Conservation (phyloP, 2,329 filamentous ascomycete species). For the Lizonia empirigonia region DNA sequence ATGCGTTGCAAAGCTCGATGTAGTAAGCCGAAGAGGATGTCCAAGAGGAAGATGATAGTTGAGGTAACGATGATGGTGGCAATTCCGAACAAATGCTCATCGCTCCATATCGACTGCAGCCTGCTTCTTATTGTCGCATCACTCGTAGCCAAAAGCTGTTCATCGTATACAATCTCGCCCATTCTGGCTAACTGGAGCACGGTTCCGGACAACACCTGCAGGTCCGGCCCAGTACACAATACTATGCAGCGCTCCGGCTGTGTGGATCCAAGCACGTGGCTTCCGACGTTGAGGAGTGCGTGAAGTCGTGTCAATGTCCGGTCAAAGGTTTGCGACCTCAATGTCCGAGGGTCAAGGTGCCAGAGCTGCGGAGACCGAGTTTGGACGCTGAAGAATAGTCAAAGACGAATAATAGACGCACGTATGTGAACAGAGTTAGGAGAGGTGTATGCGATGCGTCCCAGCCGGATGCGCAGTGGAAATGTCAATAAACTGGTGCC, state of each 20-base stretch:
- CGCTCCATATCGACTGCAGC: neutral
- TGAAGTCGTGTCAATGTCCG: constrained; percentile 5
- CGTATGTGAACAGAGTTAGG: neutral
- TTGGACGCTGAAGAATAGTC: neutral
- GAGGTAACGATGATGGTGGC: neutral
- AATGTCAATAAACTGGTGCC: constrained; percentile 13
- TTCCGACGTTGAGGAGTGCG: neutral
- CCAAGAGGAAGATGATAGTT: constrained; percentile 12
- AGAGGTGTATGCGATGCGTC: neutral
- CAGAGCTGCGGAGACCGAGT: constrained; percentile 1
- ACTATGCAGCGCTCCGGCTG: constrained; percentile 5
- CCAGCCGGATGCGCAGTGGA: neutral
- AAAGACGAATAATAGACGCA: neutral
- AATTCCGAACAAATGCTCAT: neutral
- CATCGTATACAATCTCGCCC: neutral
- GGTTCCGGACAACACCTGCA: constrained; percentile 5
- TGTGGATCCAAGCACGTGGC: neutral
- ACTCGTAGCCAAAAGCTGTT: neutral
- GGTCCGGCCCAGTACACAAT: constrained; percentile 5
- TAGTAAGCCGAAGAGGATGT: constrained; percentile 18
- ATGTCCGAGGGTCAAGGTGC: constrained; percentile 7
- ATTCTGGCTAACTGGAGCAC: constrained; percentile 1
- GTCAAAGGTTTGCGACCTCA: neutral
- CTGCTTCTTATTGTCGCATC: neutral
- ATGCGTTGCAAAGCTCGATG: constrained; percentile 17